Evolutionary conservation across 805 yeast genomes (phyloP).

Genomic region (Saccharomycopsis synnaedendra): DNA sequence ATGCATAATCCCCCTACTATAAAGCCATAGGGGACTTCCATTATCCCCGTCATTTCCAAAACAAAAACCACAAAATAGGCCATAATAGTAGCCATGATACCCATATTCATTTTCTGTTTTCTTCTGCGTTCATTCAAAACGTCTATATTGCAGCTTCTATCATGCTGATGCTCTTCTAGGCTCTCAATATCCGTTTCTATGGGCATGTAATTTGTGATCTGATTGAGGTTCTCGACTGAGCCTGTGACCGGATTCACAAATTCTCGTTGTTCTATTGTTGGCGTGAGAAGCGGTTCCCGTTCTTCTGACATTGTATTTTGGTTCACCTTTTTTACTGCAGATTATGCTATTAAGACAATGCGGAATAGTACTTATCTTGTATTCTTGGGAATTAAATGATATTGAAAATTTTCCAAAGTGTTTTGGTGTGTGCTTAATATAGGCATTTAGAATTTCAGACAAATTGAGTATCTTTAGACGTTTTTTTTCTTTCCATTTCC

Average conservation of each 20-base stretch:
- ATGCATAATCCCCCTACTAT: conserved; percentile 6
- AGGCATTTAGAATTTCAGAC: too few species aligned
- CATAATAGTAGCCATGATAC: neutral
- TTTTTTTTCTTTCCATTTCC: too few species aligned
- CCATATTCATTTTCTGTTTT: neutral
- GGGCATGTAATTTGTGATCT: conserved; percentile 7
- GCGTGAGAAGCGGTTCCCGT: too few species aligned
- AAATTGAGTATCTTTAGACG: too few species aligned
- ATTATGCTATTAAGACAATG: too few species aligned
- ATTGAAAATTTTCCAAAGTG: too few species aligned
- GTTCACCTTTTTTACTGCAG: too few species aligned
- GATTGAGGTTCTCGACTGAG: conserved; percentile 5
- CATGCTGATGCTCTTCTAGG: conserved; percentile 8
- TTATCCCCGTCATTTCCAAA: conserved; percentile 4
- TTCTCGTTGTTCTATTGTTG: too few species aligned
- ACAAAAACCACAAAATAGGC: neutral
- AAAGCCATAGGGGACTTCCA: conserved; percentile 8
- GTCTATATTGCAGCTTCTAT: conserved; percentile 3
- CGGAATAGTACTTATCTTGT: too few species aligned
- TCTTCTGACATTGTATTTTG: too few species aligned
- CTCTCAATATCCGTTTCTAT: conserved; percentile 5
- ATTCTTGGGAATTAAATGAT: too few species aligned
- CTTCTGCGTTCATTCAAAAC: conserved; percentile 1
- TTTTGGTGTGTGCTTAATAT: too few species aligned
- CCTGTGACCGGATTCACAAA: conserved; percentile 13